A percentile compares a stretch with the other conserved stretches of the same genome.
phyloP scores from a whole-genome alignment of 306 rosid species.

The Rosa chinensis region DNA sequence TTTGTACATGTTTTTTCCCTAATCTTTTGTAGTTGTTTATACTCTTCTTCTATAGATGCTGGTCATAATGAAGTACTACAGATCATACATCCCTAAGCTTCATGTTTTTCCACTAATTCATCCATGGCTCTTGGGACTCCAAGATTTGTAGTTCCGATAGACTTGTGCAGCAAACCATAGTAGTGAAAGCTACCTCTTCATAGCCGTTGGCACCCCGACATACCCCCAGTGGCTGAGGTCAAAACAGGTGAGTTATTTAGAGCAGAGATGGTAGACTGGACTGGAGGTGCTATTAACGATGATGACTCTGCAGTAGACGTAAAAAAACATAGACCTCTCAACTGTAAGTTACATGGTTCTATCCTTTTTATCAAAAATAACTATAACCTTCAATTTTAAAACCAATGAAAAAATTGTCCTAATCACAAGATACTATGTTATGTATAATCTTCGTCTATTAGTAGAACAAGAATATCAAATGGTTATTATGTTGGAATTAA shows the following conservation, averaged over 20 bases:
- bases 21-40: no score
- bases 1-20: no score
- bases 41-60: constrained; percentile 15
- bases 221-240: constrained; percentile 58
- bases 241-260: constrained; percentile 52
- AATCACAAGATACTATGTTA: not conserved
- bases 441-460: not conserved
- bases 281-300: constrained; percentile 64
- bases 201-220: constrained; percentile 83
- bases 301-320: constrained; percentile 65
- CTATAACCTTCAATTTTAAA: not conserved
- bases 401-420: not conserved
- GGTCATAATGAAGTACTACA: not conserved
- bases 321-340: constrained; percentile 64
- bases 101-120: not conserved
- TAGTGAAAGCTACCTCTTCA: constrained; percentile 70
- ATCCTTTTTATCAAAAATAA: not conserved
- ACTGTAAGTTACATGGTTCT: constrained; percentile 45
- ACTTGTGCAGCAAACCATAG: constrained; percentile 66
- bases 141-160: constrained; percentile 59
- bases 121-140: constrained; percentile 71
- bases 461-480: not conserved
- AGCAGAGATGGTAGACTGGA: constrained; percentile 85
- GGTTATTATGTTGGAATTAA: not conserved
- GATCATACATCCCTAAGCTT: not conserved